These are phyloP conservation scores for Penicillium steckii DNA, from an alignment of 495 filamentous ascomycete genomes.

Conservation along the genomic window DNA sequence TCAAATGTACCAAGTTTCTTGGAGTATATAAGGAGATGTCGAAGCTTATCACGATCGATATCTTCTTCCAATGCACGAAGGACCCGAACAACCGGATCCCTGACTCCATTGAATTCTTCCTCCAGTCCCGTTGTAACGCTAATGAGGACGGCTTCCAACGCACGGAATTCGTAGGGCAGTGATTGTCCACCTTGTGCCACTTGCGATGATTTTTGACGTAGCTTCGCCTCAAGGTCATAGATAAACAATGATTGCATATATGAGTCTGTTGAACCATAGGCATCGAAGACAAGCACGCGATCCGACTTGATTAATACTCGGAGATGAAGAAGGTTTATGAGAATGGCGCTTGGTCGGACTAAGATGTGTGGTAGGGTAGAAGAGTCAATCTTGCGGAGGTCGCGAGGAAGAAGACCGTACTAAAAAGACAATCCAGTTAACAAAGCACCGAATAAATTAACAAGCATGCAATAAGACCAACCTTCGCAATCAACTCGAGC, in stretches of 20 bases:
- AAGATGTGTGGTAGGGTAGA: slow-evolving; percentile 96
- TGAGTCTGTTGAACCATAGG: slow-evolving; percentile 90
- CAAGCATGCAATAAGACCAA: slow-evolving; percentile 35
- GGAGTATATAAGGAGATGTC: slow-evolving; percentile 85
- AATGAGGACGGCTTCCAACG: slow-evolving; percentile 54
- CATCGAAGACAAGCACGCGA: slow-evolving; percentile 91
- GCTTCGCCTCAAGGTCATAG: slow-evolving; percentile 75
- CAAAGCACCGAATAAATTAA: neutral
- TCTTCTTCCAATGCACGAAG: slow-evolving; percentile 92
- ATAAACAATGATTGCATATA: slow-evolving; percentile 96
- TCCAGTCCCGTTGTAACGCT: slow-evolving; percentile 82
- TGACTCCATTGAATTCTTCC: slow-evolving; percentile 87
- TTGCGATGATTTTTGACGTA: slow-evolving; percentile 53
- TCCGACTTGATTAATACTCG: slow-evolving; percentile 93
- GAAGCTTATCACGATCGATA: slow-evolving; percentile 90
- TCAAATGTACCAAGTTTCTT: slow-evolving; percentile 97
- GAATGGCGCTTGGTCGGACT: slow-evolving; percentile 87
- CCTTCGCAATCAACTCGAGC: slow-evolving; percentile 92
- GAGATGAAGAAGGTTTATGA: slow-evolving; percentile 91
- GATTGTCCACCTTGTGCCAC: slow-evolving; percentile 46
- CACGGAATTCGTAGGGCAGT: slow-evolving; percentile 64
- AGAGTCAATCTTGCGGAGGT: slow-evolving; percentile 97
- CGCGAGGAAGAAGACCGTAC: slow-evolving; percentile 94
- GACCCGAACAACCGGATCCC: slow-evolving; percentile 86
- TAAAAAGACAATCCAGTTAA: slow-evolving; percentile 29